Percentiles rank a stretch among this genome's conserved stretches.
phyloP scores from a whole-genome alignment of 164 flowering plant species.

The Kalanchoe fedtschenkoi region DNA sequence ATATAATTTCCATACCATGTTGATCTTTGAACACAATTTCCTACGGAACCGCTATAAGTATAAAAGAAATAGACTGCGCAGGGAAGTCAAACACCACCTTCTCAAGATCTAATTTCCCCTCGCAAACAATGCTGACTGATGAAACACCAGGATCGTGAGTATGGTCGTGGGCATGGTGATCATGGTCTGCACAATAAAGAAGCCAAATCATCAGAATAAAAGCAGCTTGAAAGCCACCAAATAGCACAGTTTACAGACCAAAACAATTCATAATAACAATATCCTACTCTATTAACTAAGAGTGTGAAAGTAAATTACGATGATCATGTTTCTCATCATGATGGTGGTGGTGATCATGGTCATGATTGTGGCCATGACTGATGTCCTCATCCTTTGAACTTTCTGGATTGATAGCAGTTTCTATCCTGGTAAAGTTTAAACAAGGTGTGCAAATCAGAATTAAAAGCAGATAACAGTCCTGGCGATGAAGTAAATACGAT shows the following conservation, averaged over 20 bases:
- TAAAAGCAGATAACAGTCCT: neutral
- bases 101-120: constrained; percentile 88
- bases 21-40: too few species aligned
- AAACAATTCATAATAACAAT: too few species aligned
- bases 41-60: too few species aligned
- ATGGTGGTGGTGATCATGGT: constrained; percentile 36
- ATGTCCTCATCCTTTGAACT: constrained; percentile 43
- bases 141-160: constrained; percentile 95
- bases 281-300: neutral
- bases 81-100: constrained; percentile 40
- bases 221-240: too few species aligned
- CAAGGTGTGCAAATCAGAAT: neutral
- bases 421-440: constrained; percentile 8
- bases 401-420: constrained; percentile 49
- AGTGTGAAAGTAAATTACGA: constrained; percentile 21
- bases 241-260: too few species aligned
- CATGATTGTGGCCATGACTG: constrained; percentile 35
- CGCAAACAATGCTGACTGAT: constrained; percentile 95
- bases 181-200: constrained; percentile 3
- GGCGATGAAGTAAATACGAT: neutral
- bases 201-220: neutral
- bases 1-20: too few species aligned
- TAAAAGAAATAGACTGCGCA: too few species aligned
- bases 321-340: constrained; percentile 32
- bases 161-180: constrained; percentile 76